phyloP scores from a whole-genome alignment of 345 rosid species.

The Eucalyptus virginea region DNA sequence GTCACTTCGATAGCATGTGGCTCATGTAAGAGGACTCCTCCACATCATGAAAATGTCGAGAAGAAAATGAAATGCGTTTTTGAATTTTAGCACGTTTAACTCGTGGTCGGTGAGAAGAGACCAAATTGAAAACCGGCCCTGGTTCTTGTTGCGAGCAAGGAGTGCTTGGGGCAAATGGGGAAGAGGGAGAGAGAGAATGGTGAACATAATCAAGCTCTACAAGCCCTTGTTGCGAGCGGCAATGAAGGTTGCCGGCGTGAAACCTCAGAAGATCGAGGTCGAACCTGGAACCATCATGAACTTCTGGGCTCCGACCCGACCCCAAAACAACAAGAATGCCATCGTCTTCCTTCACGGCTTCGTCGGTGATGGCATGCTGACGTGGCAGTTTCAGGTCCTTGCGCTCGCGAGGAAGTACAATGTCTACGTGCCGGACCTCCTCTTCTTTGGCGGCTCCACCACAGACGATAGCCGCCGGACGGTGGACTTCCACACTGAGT shows the following conservation, averaged over 20 bases:
- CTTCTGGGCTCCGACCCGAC: neutral
- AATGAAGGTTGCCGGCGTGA: slow-evolving; percentile 8
- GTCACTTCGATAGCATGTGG: neutral
- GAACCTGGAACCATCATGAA: slow-evolving; percentile 17
- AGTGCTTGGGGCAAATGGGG: too few species aligned
- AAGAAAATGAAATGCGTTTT: neutral
- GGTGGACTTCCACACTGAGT: slow-evolving; percentile 27
- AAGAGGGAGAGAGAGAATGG: neutral
- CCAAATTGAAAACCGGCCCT: neutral
- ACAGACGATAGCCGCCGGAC: slow-evolving; percentile 10
- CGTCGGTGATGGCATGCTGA: slow-evolving; percentile 8
- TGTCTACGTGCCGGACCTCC: slow-evolving; percentile 38
- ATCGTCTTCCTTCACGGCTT: slow-evolving; percentile 36
- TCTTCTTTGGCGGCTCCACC: slow-evolving; percentile 36
- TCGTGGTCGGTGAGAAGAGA: neutral
- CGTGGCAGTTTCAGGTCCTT: slow-evolving; percentile 27
- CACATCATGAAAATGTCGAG: neutral
- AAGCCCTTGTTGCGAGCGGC: neutral
- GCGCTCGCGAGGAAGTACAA: slow-evolving; percentile 13
- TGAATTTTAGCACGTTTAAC: neutral
- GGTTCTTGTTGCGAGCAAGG: too few species aligned
- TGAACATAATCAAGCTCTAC: slow-evolving; percentile 1
- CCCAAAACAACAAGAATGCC: neutral
- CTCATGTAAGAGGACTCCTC: neutral
- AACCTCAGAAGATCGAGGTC: slow-evolving; percentile 5